Conservation (phyloP, 208 protist species). For the Crithidia mellificae region DNA sequence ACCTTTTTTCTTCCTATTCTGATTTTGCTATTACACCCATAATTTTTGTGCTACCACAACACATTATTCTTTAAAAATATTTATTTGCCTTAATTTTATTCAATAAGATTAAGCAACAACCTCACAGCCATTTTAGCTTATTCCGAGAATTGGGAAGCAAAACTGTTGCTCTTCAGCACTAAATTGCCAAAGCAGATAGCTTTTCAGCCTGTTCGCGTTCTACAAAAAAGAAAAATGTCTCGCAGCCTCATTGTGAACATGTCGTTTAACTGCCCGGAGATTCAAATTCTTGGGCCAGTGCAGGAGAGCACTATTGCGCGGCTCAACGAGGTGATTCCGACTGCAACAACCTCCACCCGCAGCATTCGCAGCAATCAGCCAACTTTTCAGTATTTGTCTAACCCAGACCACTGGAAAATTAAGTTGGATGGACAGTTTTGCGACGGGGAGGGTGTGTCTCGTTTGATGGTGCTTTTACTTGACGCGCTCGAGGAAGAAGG, state of each 20-base stretch:
- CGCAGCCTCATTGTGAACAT: constrained; percentile 78
- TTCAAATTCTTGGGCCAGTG: constrained; percentile 81
- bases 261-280: constrained; percentile 85
- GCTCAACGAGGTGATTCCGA: constrained; percentile 80
- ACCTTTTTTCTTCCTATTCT: not conserved
- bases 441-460: constrained; percentile 76
- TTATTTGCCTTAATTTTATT: no score
- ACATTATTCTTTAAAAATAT: no score
- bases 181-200: no score
- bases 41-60: no score
- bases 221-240: constrained; percentile 44
- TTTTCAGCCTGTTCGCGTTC: not conserved
- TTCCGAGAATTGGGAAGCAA: no score
- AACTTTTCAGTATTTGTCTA: constrained; percentile 74
- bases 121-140: no score
- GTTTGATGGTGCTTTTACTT: constrained; percentile 82
- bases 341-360: constrained; percentile 75
- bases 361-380: constrained; percentile 59
- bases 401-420: constrained; percentile 85
- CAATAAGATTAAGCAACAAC: no score
- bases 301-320: constrained; percentile 87
- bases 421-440: constrained; percentile 84
- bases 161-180: no score
- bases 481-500: constrained; percentile 88
- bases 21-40: not conserved